Percentiles rank a stretch among this genome's conserved stretches.
These are phyloP conservation scores for Epichloe coenophiala DNA, from an alignment of 2,329 filamentous ascomycete genomes.

Conservation along the genomic window DNA sequence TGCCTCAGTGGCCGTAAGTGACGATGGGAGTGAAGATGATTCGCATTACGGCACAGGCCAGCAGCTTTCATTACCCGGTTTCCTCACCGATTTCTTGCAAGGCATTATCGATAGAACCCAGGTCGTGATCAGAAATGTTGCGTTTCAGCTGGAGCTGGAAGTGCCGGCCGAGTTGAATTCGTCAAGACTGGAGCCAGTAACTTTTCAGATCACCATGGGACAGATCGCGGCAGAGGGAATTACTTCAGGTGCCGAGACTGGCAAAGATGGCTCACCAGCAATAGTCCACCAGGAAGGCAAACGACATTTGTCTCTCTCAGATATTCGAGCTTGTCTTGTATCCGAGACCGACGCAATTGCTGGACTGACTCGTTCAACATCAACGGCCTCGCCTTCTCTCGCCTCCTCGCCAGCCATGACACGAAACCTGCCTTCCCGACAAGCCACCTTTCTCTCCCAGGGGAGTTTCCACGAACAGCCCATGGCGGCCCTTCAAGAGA, in stretches of 20 bases:
- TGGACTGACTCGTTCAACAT: constrained; percentile 41
- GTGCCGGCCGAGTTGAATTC: constrained; percentile 35
- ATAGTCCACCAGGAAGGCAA: constrained; percentile 47
- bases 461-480: constrained; percentile 15
- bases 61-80: constrained; percentile 52
- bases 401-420: constrained; percentile 39
- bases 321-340: constrained; percentile 50
- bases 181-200: constrained; percentile 39
- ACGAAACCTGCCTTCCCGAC: constrained; percentile 20
- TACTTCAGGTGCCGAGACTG: constrained; percentile 27
- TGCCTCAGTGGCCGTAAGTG: constrained; percentile 45
- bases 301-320: constrained; percentile 48
- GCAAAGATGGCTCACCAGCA: constrained; percentile 11
- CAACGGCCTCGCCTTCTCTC: constrained; percentile 29
- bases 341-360: constrained; percentile 56
- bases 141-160: constrained; percentile 51
- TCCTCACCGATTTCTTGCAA: constrained; percentile 59
- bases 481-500: constrained; percentile 13
- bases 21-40: constrained; percentile 50
- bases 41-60: constrained; percentile 54
- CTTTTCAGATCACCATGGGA: constrained; percentile 52
- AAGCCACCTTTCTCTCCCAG: constrained; percentile 16
- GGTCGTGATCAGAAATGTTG: constrained; percentile 50
- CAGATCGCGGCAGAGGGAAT: constrained; percentile 55
- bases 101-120: constrained; percentile 61